These are phyloP conservation scores for Takakia lepidozioides DNA, from an alignment of 225 moss, liverwort and hornwort genomes.

Conservation along the genomic window DNA sequence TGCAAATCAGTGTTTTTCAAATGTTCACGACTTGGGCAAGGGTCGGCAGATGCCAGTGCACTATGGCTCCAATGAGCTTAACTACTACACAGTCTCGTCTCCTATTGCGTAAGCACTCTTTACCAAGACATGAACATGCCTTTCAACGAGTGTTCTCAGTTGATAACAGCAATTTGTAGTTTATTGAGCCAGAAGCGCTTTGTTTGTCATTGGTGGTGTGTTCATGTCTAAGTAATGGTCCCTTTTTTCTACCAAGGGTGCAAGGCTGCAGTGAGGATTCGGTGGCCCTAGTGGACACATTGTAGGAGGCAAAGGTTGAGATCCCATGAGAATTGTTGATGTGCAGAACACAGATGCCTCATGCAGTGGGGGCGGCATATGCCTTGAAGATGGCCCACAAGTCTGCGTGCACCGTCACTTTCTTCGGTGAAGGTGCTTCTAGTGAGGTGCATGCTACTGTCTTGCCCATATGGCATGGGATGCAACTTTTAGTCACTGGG, in stretches of 20 bases:
- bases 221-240: no score
- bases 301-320: no score
- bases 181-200: no score
- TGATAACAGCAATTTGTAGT: no score
- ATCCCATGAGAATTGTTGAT: no score
- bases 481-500: no score
- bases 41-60: conserved; percentile 98
- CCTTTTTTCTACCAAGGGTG: no score
- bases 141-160: no score
- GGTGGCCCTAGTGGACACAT: no score
- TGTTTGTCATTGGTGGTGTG: no score
- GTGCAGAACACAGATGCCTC: conserved; percentile 94
- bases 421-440: conserved; percentile 87
- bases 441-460: conserved; percentile 55
- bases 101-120: conserved; percentile 65
- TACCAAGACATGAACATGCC: conserved; percentile 1
- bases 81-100: conserved; percentile 83
- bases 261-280: no score
- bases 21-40: conserved; percentile 72
- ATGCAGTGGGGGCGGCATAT: conserved; percentile 97
- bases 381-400: conserved; percentile 70
- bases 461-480: no score
- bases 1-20: conserved; percentile 94
- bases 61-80: conserved; percentile 84
- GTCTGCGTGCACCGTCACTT: conserved; percentile 58